Conservation (phyloP, 768 basidiomycete species). For the Asterophora lycoperdoides region DNA sequence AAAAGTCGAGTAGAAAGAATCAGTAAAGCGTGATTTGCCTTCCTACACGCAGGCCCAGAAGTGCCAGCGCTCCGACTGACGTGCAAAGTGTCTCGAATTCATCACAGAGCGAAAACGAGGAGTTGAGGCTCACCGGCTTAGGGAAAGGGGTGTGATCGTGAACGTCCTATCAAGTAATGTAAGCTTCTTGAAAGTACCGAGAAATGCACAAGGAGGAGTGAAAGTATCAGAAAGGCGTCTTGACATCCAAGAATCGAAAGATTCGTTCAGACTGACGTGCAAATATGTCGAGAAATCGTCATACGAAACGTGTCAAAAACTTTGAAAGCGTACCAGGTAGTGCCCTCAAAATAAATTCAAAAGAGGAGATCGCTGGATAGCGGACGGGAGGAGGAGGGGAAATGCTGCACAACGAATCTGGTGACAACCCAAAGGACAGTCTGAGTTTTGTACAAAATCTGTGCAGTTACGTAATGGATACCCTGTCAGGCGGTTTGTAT, state of each 20-base stretch:
- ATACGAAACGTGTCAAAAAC: background rate
- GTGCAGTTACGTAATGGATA: background rate
- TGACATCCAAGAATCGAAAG: constrained; percentile 13
- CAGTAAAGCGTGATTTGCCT: constrained; percentile 42
- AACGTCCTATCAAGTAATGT: background rate
- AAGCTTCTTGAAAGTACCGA: background rate
- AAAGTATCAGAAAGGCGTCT: constrained; percentile 18
- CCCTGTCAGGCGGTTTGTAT: too few species aligned
- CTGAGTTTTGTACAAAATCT: background rate
- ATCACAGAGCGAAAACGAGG: constrained; percentile 25
- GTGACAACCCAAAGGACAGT: background rate
- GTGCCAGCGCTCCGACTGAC: constrained; percentile 48
- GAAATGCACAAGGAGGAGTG: background rate
- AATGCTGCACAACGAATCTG: too few species aligned
- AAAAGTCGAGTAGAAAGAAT: constrained; percentile 16
- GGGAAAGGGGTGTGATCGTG: background rate
- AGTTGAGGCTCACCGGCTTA: background rate
- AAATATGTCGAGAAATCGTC: constrained; percentile 28
- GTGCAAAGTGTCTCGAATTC: constrained; percentile 53
- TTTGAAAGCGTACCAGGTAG: background rate
- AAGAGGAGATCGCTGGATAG: too few species aligned
- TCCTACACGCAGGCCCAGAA: constrained; percentile 30
- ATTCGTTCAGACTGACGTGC: constrained; percentile 43
- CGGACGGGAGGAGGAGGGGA: background rate
- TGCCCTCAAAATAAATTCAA: background rate